phyloP scores from a whole-genome alignment of 2,329 filamentous ascomycete species.

The Polychaeton citri region DNA sequence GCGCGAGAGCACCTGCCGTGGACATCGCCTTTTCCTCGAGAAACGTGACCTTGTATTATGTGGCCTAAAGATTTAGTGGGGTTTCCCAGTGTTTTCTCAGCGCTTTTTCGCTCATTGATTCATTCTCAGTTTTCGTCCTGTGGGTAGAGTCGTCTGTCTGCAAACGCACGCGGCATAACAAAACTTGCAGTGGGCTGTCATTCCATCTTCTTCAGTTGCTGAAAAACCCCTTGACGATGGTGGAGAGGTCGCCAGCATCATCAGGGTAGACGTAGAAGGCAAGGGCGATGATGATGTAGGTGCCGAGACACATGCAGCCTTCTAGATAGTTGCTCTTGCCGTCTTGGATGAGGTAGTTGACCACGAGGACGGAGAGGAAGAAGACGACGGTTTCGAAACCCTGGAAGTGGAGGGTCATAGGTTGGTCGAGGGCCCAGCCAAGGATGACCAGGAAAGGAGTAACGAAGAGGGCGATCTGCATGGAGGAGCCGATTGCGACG shows the following conservation, averaged over 20 bases:
- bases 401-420: constrained; percentile 65
- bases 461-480: constrained; percentile 46
- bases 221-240: constrained; percentile 7
- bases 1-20: too few species aligned
- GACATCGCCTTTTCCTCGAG: too few species aligned
- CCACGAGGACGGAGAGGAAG: constrained; percentile 72
- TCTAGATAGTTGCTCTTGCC: constrained; percentile 80
- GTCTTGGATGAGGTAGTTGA: constrained; percentile 77
- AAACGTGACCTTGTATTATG: too few species aligned
- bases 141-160: neutral
- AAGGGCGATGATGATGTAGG: constrained; percentile 46
- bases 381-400: constrained; percentile 80
- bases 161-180: too few species aligned
- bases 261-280: constrained; percentile 50
- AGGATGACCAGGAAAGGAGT: constrained; percentile 45
- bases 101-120: neutral
- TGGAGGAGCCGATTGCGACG: constrained; percentile 39
- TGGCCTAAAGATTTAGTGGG: too few species aligned
- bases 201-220: neutral
- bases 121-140: neutral
- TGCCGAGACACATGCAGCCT: constrained; percentile 48
- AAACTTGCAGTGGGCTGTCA: constrained; percentile 1
- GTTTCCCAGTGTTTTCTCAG: neutral
- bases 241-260: constrained; percentile 24
- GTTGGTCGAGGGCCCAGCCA: constrained; percentile 40